Percentiles rank a stretch among this genome's conserved stretches.
Conservation (phyloP, 352 stramenopile species). For the Globisporangium emineosum region DNA sequence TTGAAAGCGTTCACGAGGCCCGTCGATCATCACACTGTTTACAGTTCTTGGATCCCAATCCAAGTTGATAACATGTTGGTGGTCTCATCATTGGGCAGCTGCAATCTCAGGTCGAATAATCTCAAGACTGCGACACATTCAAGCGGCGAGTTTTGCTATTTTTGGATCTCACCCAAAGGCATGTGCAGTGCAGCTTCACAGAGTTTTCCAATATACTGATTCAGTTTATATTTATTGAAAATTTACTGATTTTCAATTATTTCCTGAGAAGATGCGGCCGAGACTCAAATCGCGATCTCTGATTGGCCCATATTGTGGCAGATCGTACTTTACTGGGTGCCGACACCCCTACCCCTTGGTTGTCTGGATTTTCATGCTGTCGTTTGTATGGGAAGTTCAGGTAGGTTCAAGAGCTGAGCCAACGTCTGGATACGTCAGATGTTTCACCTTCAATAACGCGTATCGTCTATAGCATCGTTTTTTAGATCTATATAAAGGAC, state of each 20-base stretch:
- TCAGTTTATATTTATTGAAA: neutral
- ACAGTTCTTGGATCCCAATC: neutral
- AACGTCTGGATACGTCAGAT: neutral
- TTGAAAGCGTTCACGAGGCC: neutral
- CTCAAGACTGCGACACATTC: neutral
- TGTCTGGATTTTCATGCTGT: conserved; percentile 10
- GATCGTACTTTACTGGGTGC: neutral
- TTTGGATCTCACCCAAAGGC: neutral
- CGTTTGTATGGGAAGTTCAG: conserved; percentile 1
- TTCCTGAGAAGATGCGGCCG: no score
- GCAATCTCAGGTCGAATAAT: neutral
- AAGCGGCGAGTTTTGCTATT: neutral
- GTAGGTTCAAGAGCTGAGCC: neutral
- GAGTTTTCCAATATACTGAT: neutral
- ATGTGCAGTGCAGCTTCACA: neutral
- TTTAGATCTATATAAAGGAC: neutral
- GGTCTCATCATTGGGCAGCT: neutral
- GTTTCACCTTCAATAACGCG: neutral
- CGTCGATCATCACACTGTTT: neutral
- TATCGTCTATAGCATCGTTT: neutral
- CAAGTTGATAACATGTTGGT: neutral
- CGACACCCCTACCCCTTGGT: neutral
- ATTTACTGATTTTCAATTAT: neutral
- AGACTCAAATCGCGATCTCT: neutral
- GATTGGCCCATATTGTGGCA: neutral